Evolutionary conservation across 1,284 basidiomycete genomes (phyloP).

Genomic region (Cutaneotrichosporon sp.): DNA sequence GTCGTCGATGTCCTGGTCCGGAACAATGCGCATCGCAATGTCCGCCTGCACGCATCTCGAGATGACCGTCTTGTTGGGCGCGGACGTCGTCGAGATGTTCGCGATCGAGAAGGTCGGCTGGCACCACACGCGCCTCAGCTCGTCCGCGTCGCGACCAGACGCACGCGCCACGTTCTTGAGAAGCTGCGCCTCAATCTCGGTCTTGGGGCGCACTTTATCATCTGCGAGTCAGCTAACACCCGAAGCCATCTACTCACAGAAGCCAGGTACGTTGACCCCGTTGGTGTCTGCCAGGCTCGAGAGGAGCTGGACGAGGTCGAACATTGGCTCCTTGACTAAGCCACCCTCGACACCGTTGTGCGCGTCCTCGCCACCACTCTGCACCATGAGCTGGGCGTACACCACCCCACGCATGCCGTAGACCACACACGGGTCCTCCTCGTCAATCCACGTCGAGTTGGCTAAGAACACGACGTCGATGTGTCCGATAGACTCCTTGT

Average conservation of each 20-base stretch:
- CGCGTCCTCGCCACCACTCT: constrained; percentile 56
- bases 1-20: constrained; percentile 75
- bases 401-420: constrained; percentile 93
- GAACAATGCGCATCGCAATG: constrained; percentile 86
- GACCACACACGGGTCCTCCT: constrained; percentile 91
- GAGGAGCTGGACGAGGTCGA: constrained; percentile 86
- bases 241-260: too few relatives aligned
- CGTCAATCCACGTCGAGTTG: constrained; percentile 97
- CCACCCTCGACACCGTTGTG: constrained; percentile 83
- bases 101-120: constrained; percentile 50
- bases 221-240: constrained; percentile 61
- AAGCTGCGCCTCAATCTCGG: constrained; percentile 65
- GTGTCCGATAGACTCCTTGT: constrained; percentile 77
- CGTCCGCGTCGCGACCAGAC: constrained; percentile 65
- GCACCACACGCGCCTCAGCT: constrained; percentile 74
- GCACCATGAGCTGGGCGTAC: constrained; percentile 60
- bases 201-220: constrained; percentile 68
- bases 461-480: constrained; percentile 81
- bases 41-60: constrained; percentile 76
- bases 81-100: constrained; percentile 43
- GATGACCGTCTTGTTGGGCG: constrained; percentile 68
- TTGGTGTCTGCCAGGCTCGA: constrained; percentile 66
- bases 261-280: constrained; percentile 73
- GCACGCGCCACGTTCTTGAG: constrained; percentile 67
- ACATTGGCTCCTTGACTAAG: constrained; percentile 82